Percentiles rank a stretch among this genome's conserved stretches.
These are phyloP conservation scores for Raphanus raphanistrum DNA, from an alignment of 345 rosid species.

Conservation along the genomic window DNA sequence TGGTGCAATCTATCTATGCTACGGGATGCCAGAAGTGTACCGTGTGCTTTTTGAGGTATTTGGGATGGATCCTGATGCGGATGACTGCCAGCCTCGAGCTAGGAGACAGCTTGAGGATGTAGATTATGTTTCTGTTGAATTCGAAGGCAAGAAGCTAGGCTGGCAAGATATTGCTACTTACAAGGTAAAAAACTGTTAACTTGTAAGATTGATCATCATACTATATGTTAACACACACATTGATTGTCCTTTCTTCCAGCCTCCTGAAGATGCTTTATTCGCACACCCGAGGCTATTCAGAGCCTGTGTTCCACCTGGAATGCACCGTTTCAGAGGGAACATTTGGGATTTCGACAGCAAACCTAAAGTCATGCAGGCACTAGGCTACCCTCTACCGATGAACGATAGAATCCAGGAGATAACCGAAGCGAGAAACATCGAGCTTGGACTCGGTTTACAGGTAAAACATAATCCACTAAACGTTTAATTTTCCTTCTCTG, in stretches of 20 bases:
- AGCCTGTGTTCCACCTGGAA: conserved; percentile 96
- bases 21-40: conserved; percentile 96
- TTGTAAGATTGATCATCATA: background rate
- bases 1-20: conserved; percentile 93
- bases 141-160: conserved; percentile 71
- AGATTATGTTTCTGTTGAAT: conserved; percentile 91
- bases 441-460: conserved; percentile 95
- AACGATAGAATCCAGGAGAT: conserved; percentile 79
- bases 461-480: conserved; percentile 34
- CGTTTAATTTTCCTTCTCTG: conserved; percentile 15
- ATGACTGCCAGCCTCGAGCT: conserved; percentile 83
- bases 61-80: conserved; percentile 96
- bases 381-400: conserved; percentile 73
- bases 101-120: conserved; percentile 97
- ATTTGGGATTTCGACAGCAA: conserved; percentile 92
- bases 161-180: conserved; percentile 95
- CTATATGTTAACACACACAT: background rate
- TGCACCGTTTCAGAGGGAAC: conserved; percentile 97
- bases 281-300: conserved; percentile 95
- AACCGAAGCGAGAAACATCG: conserved; percentile 90
- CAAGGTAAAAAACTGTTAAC: conserved; percentile 45
- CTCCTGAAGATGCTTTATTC: conserved; percentile 92
- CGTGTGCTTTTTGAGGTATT: conserved; percentile 93
- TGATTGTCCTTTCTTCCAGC: conserved; percentile 43
- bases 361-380: conserved; percentile 68